Conservation (phyloP, 2,329 filamentous ascomycete species). For the Knoxdaviesia capensis region DNA sequence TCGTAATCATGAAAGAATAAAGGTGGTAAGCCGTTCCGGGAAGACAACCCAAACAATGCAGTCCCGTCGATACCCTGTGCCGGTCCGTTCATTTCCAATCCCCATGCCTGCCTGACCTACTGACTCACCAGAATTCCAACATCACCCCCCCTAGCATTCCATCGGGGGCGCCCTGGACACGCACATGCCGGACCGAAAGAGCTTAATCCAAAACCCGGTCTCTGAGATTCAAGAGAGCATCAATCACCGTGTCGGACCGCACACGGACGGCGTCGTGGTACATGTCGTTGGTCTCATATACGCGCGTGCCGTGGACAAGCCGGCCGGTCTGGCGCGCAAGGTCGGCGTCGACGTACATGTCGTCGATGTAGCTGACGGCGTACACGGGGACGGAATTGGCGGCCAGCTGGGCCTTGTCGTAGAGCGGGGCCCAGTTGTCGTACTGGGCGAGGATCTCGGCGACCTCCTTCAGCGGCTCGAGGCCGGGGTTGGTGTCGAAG, state of each 20-base stretch:
- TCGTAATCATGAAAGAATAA: no score
- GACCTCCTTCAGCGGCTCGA: conserved; percentile 44
- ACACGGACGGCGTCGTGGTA: conserved; percentile 69
- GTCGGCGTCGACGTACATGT: conserved; percentile 80
- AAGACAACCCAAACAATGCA: no score
- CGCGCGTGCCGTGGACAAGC: conserved; percentile 56
- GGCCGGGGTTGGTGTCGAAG: conserved; percentile 62
- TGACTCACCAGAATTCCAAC: no score
- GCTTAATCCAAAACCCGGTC: no score
- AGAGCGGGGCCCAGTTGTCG: conserved; percentile 54
- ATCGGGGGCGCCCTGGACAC: no score
- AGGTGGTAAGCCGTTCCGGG: no score
- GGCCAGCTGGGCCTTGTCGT: conserved; percentile 51
- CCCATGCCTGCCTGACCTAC: no score
- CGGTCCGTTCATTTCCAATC: no score
- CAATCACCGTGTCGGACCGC: conserved; percentile 48
- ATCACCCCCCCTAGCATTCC: no score
- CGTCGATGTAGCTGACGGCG: conserved; percentile 63
- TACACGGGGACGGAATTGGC: conserved; percentile 73
- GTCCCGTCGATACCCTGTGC: no score
- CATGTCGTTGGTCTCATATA: conserved; percentile 69
- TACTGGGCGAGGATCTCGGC: conserved; percentile 51
- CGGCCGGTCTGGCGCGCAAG: conserved; percentile 53
- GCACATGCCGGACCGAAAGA: no score
- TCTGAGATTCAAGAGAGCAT: conserved; percentile 18